These are phyloP conservation scores for Marasmius oreades DNA, from an alignment of 1,284 basidiomycete genomes.

Conservation along the genomic window DNA sequence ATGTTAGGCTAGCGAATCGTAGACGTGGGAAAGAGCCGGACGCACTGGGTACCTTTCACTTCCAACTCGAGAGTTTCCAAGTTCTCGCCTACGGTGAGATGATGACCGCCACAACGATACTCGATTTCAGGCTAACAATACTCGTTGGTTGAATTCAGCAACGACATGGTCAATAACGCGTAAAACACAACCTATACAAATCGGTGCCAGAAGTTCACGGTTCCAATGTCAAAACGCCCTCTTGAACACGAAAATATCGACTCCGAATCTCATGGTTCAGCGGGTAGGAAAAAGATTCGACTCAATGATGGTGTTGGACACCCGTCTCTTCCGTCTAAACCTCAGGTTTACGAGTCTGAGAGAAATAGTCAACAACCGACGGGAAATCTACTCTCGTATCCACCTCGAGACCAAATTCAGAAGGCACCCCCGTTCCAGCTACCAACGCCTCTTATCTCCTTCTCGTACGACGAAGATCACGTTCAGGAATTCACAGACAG, in stretches of 20 bases:
- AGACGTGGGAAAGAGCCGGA: too few species aligned
- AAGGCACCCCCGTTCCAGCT: slow-evolving; percentile 52
- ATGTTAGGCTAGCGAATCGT: too few species aligned
- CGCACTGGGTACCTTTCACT: too few species aligned
- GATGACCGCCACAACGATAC: too few species aligned
- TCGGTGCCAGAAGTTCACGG: too few species aligned
- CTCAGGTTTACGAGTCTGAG: background rate
- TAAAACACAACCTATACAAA: too few species aligned
- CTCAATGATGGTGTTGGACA: background rate
- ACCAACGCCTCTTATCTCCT: slow-evolving; percentile 60
- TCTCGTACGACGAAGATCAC: slow-evolving; percentile 55
- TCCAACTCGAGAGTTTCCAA: too few species aligned
- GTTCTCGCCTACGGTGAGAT: too few species aligned
- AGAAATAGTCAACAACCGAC: background rate
- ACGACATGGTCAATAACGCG: too few species aligned
- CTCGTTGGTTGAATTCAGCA: too few species aligned
- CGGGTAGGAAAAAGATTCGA: background rate
- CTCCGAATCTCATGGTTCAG: background rate
- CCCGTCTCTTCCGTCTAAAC: background rate
- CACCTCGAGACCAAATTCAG: slow-evolving; percentile 12
- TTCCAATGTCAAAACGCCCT: background rate
- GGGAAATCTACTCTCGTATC: slow-evolving; percentile 1
- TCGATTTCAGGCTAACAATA: too few species aligned
- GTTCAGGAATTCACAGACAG: slow-evolving; percentile 62
- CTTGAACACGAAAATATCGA: background rate